Percentiles rank a stretch among this genome's conserved stretches.
Conservation (phyloP, 495 filamentous ascomycete genomes). For the Aspergillus sparsus region DNA sequence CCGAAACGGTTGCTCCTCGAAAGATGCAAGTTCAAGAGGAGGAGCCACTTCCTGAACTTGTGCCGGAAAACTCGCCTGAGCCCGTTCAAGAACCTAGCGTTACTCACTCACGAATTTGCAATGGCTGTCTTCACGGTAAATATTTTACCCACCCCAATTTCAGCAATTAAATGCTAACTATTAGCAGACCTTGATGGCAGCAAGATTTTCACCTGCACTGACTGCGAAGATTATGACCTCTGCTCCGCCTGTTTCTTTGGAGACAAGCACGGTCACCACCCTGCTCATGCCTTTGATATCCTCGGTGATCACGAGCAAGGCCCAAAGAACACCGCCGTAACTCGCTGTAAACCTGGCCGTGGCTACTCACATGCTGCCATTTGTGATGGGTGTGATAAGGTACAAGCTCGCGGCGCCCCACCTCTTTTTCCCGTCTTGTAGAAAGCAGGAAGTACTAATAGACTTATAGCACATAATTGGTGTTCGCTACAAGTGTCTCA, state of each 20-base stretch:
- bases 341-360: constrained; percentile 77
- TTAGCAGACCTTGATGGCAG: constrained; percentile 66
- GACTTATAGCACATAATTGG: constrained; percentile 67
- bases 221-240: constrained; percentile 89
- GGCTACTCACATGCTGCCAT: constrained; percentile 80
- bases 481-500: constrained; percentile 94
- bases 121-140: constrained; percentile 79
- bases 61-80: constrained; percentile 14
- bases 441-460: constrained; percentile 27
- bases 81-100: constrained; percentile 12
- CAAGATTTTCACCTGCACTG: constrained; percentile 80
- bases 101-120: constrained; percentile 74
- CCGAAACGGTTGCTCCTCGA: constrained; percentile 73
- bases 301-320: constrained; percentile 40
- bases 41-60: constrained; percentile 17
- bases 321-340: constrained; percentile 47
- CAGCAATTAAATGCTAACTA: neutral
- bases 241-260: constrained; percentile 77
- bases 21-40: constrained; percentile 22
- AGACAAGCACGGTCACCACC: constrained; percentile 88
- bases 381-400: constrained; percentile 93
- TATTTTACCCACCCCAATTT: neutral
- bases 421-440: neutral
- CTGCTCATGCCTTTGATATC: constrained; percentile 72
- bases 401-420: constrained; percentile 30